Conservation (phyloP, 805 yeast species). For the Nakazawaea siamensis region DNA sequence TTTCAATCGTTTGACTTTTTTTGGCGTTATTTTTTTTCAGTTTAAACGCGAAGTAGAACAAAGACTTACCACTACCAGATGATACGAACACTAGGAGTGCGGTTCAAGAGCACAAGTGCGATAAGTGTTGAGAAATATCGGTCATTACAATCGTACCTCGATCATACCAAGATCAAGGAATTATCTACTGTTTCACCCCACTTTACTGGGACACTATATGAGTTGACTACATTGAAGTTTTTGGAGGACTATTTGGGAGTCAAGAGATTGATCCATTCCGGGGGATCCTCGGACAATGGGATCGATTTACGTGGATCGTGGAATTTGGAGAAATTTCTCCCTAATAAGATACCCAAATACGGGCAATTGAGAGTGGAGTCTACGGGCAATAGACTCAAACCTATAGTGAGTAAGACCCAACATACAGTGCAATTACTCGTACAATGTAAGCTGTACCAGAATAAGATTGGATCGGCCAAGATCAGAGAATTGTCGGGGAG, state of each 20-base stretch:
- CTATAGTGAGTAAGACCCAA: constrained; percentile 2
- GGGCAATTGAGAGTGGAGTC: constrained; percentile 2
- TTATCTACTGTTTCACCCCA: constrained; percentile 38
- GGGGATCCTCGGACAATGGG: constrained; percentile 52
- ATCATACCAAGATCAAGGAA: constrained; percentile 22
- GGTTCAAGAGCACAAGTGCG: neutral
- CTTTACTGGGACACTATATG: constrained; percentile 50
- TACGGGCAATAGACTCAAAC: constrained; percentile 10
- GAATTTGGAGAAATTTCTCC: constrained; percentile 25
- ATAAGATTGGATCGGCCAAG: constrained; percentile 34
- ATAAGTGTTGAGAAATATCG: constrained; percentile 21
- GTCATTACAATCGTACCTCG: constrained; percentile 22
- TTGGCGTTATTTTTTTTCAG: too few species aligned
- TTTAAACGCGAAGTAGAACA: too few species aligned
- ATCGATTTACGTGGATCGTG: constrained; percentile 48
- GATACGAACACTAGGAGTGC: too few species aligned
- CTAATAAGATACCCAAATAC: constrained; percentile 11
- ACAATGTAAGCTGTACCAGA: constrained; percentile 45
- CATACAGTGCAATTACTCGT: constrained; percentile 25
- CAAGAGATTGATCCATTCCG: constrained; percentile 31
- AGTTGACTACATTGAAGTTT: constrained; percentile 31
- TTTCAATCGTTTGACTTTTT: too few species aligned
- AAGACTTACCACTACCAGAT: too few species aligned
- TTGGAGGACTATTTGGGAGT: constrained; percentile 31
- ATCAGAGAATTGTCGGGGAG: constrained; percentile 50